These are phyloP conservation scores for Crithidia sp. DNA, from an alignment of 208 protist species.

Conservation along the genomic window DNA sequence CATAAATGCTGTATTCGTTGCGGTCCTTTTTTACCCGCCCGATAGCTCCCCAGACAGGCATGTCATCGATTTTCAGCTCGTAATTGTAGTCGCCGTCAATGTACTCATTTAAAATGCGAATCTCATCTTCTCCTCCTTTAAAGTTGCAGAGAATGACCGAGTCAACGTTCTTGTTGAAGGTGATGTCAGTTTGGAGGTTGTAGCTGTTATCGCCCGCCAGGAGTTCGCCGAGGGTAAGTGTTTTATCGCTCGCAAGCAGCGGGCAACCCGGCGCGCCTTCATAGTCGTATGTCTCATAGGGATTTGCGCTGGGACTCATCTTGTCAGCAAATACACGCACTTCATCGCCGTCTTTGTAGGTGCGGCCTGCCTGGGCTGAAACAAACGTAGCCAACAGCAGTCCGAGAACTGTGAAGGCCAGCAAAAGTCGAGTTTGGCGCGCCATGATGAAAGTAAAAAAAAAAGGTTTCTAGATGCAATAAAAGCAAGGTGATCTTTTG, in stretches of 20 bases:
- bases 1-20: constrained; percentile 56
- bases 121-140: constrained; percentile 19
- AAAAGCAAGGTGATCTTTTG: background rate
- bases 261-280: constrained; percentile 83
- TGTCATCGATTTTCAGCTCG: constrained; percentile 64
- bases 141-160: constrained; percentile 45
- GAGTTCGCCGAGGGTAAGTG: constrained; percentile 78
- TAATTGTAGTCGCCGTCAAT: constrained; percentile 56
- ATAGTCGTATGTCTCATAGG: constrained; percentile 95
- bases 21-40: constrained; percentile 17
- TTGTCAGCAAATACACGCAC: constrained; percentile 24
- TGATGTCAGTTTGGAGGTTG: constrained; percentile 50
- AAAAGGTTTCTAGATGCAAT: background rate
- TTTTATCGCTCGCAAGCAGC: constrained; percentile 22
- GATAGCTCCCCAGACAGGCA: constrained; percentile 57
- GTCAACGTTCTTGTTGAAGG: constrained; percentile 38
- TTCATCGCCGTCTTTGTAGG: constrained; percentile 6
- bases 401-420: background rate
- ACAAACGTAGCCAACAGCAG: background rate
- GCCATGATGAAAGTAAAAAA: background rate
- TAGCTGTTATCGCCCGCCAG: constrained; percentile 73
- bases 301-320: constrained; percentile 59
- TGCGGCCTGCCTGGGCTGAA: constrained; percentile 2
- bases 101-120: constrained; percentile 23
- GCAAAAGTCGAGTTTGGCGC: background rate